Percentiles rank a stretch among this genome's conserved stretches.
phyloP scores from a whole-genome alignment of 2,329 filamentous ascomycete genomes.

The Fusarium sp. region DNA sequence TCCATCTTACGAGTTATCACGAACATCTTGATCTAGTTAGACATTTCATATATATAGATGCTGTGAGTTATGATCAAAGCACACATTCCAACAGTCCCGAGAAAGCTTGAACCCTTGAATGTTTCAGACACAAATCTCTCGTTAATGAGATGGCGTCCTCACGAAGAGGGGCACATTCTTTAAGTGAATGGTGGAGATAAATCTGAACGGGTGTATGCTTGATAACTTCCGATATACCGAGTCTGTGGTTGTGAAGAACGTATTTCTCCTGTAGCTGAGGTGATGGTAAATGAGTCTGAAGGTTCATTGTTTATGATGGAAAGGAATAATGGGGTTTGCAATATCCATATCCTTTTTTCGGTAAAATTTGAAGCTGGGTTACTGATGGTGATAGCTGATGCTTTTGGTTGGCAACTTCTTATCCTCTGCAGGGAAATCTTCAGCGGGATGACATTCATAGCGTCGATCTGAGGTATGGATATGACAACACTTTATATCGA shows the following conservation, averaged over 20 bases:
- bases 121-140: slow-evolving; percentile 26
- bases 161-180: slow-evolving; percentile 27
- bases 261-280: slow-evolving; percentile 9
- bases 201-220: slow-evolving; percentile 2
- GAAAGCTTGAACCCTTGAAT: not conserved
- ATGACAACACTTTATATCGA: not conserved
- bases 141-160: slow-evolving; percentile 6
- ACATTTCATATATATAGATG: not conserved
- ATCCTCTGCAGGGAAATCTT: not conserved
- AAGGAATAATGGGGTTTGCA: not conserved
- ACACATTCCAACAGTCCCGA: slow-evolving; percentile 17
- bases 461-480: not conserved
- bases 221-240: not conserved
- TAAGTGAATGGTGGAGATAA: slow-evolving; percentile 26
- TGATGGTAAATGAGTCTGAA: slow-evolving; percentile 11
- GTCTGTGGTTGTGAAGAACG: not conserved
- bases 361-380: too few relatives aligned
- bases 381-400: not conserved
- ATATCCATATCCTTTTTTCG: not conserved
- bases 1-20: slow-evolving; percentile 14
- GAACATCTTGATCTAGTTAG: slow-evolving; percentile 10
- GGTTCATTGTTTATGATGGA: slow-evolving; percentile 10
- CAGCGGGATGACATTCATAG: not conserved
- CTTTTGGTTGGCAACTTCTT: not conserved
- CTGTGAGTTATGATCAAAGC: not conserved